Base-by-base conservation (phyloP, 1,284 basidiomycete genomes). In the Wallemia ichthyophaga region DNA sequence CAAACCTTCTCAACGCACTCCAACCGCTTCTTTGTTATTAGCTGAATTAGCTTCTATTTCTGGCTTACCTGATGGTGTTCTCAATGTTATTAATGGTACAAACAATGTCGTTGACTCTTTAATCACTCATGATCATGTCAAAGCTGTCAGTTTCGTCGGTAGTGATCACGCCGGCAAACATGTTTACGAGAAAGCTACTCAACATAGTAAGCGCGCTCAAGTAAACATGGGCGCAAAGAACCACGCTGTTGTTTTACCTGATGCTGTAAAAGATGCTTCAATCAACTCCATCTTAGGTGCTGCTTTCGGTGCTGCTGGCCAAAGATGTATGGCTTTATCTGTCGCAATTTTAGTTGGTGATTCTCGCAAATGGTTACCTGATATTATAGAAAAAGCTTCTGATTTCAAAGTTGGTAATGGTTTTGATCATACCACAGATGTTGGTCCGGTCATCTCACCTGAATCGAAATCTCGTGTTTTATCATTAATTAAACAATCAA, bases 201-300 rank as follows among this genome's bases (percentile, higher is more conserved):
- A 75, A 64, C 82, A 83, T 64, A 89, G 92, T 59, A 98, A 98
- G 71, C 80, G 92, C 19, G 91, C 95, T 1, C 86, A 88, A 77
- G 83, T 85, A 28, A 96, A 96, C 68, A 71, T 96, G 68, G 92
- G 91, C 27, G 92, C 92, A 33, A 98, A 98, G 75, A 98, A 95
- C 68, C 91, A 95, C 69, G 85, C 81, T 58, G 79, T 96, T 58
- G 70, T 96, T 64, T 89, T 95, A 85, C 86, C 89, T 26, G 92
- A 96, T 70, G 84, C 84, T 86, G 61, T 60, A 73, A 86, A 83
- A 71, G 92, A 96, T 68, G 76, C 86, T 58, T 82, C 91, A 17
- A 73, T 98, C 61, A 96, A 96, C 72, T 86, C 88, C 3, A 80
- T 96, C 61, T 75, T 89, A 56, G 92, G 92, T 56, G 91, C 92